Conservation (phyloP, 345 rosid species). For the Populus deltoides region DNA sequence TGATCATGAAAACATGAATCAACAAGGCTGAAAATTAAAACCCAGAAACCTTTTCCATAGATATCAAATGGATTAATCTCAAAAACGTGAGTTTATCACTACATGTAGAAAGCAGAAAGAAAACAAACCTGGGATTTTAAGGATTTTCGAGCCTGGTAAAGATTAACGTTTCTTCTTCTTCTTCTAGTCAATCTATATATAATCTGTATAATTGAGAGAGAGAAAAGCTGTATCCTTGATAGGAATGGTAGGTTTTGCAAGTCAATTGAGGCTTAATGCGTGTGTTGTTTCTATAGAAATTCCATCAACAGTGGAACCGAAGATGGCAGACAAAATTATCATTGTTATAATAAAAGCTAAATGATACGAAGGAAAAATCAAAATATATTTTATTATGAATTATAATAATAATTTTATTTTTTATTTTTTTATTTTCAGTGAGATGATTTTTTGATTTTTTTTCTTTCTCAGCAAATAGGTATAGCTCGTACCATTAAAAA, state of each 20-base stretch:
- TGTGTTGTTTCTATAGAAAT: neutral
- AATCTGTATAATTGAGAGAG: neutral
- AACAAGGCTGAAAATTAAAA: neutral
- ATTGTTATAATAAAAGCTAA: too few relatives aligned
- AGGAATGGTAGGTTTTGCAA: neutral
- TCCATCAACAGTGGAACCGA: neutral
- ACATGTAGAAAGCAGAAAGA: neutral
- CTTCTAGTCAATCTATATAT: neutral
- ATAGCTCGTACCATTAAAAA: too few relatives aligned
- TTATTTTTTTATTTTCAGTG: too few relatives aligned
- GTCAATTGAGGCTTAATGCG: neutral
- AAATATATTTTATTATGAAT: too few relatives aligned
- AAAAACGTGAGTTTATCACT: neutral
- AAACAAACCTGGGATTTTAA: constrained; percentile 1
- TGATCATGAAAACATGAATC: neutral
- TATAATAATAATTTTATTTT: too few relatives aligned
- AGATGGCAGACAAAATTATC: neutral
- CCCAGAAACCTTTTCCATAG: neutral
- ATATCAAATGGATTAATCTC: neutral
- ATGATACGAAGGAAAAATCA: too few relatives aligned
- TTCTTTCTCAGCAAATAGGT: too few relatives aligned
- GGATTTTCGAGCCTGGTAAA: neutral
- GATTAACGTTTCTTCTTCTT: neutral
- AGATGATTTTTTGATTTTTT: too few relatives aligned
- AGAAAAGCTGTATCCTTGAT: neutral